Evolutionary conservation across 2,329 filamentous ascomycete species (phyloP).

Genomic region (Fusarium multiceps): DNA sequence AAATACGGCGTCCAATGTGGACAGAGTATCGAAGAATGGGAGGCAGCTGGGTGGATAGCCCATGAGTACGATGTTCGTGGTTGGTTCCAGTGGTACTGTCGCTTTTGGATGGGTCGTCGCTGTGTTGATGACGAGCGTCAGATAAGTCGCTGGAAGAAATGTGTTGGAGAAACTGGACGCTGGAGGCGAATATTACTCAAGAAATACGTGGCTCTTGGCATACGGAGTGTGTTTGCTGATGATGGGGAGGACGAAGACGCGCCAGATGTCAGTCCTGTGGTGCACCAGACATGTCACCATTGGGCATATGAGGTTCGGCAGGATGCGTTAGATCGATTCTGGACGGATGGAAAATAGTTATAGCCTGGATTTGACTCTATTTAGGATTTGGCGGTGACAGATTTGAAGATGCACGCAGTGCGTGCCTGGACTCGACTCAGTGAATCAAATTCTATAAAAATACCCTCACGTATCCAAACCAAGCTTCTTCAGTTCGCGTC

Average conservation of each 20-base stretch:
- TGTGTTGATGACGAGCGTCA: conserved; percentile 17
- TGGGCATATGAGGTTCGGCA: conserved; percentile 24
- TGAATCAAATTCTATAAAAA: no score
- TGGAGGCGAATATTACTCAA: conserved; percentile 17
- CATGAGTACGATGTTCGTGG: conserved; percentile 19
- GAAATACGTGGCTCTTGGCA: conserved; percentile 17
- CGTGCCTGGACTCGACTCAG: no score
- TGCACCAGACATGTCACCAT: conserved; percentile 24
- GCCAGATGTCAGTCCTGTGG: conserved; percentile 18
- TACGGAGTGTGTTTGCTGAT: conserved; percentile 21
- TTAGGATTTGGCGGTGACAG: no score
- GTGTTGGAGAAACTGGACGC: conserved; percentile 20
- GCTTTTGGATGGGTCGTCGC: conserved; percentile 20
- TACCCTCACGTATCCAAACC: no score
- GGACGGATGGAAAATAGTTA: not conserved
- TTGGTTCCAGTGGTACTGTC: conserved; percentile 29
- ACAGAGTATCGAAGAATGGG: conserved; percentile 28
- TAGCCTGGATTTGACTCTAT: no score
- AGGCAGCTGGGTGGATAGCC: conserved; percentile 24
- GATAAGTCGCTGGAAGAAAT: conserved; percentile 30
- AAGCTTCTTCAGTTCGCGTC: no score
- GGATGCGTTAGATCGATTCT: conserved; percentile 17
- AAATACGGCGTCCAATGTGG: conserved; percentile 24
- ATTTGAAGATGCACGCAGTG: no score
- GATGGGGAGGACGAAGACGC: not conserved